phyloP scores from a whole-genome alignment of 2,329 filamentous ascomycete genomes.

The Stemphylium beticola region DNA sequence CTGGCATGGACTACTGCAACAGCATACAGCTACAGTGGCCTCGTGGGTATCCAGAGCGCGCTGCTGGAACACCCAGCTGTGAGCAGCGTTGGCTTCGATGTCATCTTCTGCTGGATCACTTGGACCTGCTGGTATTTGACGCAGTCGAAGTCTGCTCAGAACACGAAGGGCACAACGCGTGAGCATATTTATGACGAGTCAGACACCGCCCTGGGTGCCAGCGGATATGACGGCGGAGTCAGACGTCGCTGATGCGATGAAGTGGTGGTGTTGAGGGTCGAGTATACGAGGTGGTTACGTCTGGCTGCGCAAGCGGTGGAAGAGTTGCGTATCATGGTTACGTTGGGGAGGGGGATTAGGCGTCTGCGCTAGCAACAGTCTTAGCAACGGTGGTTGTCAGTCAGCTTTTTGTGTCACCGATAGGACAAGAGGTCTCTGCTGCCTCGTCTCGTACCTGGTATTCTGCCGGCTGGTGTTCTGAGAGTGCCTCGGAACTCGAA shows the following conservation, averaged over 20 bases:
- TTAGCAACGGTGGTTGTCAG: background rate
- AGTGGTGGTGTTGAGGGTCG: background rate
- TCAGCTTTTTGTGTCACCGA: background rate
- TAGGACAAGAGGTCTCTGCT: background rate
- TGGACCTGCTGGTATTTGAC: slow-evolving; percentile 40
- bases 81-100: slow-evolving; percentile 45
- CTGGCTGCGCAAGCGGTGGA: background rate
- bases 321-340: background rate
- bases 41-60: slow-evolving; percentile 26
- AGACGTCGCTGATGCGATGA: slow-evolving; percentile 22
- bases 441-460: background rate
- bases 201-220: slow-evolving; percentile 10
- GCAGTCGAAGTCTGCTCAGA: slow-evolving; percentile 11
- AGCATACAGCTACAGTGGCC: slow-evolving; percentile 27
- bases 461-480: background rate
- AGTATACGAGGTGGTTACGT: background rate
- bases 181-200: slow-evolving; percentile 5
- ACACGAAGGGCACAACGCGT: background rate
- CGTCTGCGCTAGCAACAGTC: background rate
- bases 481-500: background rate
- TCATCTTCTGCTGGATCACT: slow-evolving; percentile 47
- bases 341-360: background rate
- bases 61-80: slow-evolving; percentile 44
- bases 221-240: slow-evolving; percentile 14
- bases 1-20: slow-evolving; percentile 15